These are phyloP conservation scores for Leccinum barrowsii DNA, from an alignment of 768 basidiomycete species.

Conservation along the genomic window DNA sequence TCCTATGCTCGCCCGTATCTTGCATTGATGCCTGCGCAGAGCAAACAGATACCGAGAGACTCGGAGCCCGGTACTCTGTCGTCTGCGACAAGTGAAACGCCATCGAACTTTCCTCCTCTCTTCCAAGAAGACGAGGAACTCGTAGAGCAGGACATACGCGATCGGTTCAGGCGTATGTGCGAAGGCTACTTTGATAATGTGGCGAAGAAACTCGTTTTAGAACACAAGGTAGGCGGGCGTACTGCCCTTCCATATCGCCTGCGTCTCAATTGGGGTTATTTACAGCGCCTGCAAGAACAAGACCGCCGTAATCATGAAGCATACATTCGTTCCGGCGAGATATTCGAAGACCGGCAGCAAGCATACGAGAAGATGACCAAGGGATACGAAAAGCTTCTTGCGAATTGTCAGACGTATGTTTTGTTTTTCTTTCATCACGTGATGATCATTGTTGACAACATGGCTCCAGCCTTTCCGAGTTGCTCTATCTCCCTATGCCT, in stretches of 20 bases:
- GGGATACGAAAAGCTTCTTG: conserved; percentile 86
- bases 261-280: neutral
- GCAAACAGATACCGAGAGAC: conserved; percentile 57
- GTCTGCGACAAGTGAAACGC: conserved; percentile 28
- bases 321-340: conserved; percentile 98
- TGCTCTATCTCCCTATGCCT: conserved; percentile 82
- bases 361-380: conserved; percentile 99
- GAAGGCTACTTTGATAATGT: conserved; percentile 92
- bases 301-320: conserved; percentile 97
- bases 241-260: neutral
- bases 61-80: conserved; percentile 58
- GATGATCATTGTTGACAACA: conserved; percentile 8
- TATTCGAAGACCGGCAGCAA: conserved; percentile 98
- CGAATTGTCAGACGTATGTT: conserved; percentile 82
- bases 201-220: conserved; percentile 85
- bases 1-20: conserved; percentile 87
- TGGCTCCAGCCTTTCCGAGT: conserved; percentile 71
- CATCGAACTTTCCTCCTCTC: conserved; percentile 40
- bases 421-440: neutral
- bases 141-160: conserved; percentile 81
- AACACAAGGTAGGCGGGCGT: conserved; percentile 69
- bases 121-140: conserved; percentile 64
- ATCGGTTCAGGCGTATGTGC: conserved; percentile 89
- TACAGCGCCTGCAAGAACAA: conserved; percentile 91
- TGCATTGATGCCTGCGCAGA: conserved; percentile 57